Evolutionary conservation across 768 basidiomycete species (phyloP).

Genomic region (Clitopilus hobsonii): DNA sequence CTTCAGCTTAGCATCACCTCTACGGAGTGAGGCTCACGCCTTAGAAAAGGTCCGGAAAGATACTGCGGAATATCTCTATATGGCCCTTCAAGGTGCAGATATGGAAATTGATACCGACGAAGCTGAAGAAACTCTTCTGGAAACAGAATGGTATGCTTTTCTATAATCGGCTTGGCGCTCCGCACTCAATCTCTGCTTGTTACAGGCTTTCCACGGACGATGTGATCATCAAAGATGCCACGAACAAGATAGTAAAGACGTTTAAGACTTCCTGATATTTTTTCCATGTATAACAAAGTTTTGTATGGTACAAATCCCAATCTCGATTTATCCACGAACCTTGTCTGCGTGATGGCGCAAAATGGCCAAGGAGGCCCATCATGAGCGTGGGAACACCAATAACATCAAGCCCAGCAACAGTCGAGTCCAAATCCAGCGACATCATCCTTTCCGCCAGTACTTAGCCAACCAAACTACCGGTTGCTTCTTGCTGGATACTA

Average conservation of each 20-base stretch:
- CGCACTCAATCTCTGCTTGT: not conserved
- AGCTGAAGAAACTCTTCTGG: conserved; percentile 65
- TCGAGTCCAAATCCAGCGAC: not conserved
- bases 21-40: too few species aligned
- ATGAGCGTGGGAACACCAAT: not conserved
- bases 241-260: conserved; percentile 29
- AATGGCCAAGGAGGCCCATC: not conserved
- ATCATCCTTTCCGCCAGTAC: not conserved
- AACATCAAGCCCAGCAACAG: not conserved
- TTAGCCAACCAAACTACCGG: not conserved
- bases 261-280: not conserved
- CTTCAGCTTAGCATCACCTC: too few species aligned
- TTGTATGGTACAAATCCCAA: too few species aligned
- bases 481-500: not conserved
- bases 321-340: not conserved
- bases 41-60: conserved; percentile 63
- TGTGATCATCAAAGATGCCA: conserved; percentile 31
- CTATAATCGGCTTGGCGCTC: not conserved
- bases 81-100: conserved; percentile 69
- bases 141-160: conserved; percentile 74
- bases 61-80: conserved; percentile 80
- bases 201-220: conserved; percentile 46
- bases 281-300: not conserved
- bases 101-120: conserved; percentile 60
- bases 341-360: not conserved